Base-by-base conservation (phyloP, 2,329 filamentous ascomycete genomes). In the Fusarium secorum region DNA sequence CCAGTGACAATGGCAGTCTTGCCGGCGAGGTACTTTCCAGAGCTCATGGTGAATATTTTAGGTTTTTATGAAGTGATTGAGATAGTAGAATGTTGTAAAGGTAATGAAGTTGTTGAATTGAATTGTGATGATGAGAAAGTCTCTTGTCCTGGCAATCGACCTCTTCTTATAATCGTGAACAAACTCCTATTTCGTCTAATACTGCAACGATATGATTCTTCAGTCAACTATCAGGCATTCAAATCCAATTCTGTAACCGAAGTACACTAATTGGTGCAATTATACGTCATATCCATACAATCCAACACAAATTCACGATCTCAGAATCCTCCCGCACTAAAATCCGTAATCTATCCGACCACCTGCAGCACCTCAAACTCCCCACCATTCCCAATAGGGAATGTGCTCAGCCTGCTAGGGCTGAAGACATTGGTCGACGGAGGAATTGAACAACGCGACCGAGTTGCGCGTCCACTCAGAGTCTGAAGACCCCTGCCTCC, bases 1-100 rank as follows among this genome's bases (percentile, higher is more conserved):
- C 73, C 73, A 4, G 73, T 75, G 14, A 75, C 73, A 4, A 75
- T 72, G 57, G 75, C 75, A 26, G 62, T 66, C 63, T 76, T 77
- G 58, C 75, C 74, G 3, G 59, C 54, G 14, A 77, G 60, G 7
- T 73, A 71, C 18, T 76, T 62, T 32, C 73, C 75, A 3, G 39
- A 75, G 69, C 49, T 60, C 71, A 49, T 65, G 10, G 33, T 39
- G n/a, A n/a, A 35, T 18, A 24, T 41, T 65, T 65, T 8, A 2
- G 3, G 26, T 14, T 22, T 28, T 35, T 41, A 7, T 33, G 3
- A 18, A 13, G 11, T 26, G 36, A 15, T 24, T 54, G 22, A 28
- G 9, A 1, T 7, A 17, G 18, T n/a, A 26, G 11, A 46, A 7
- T 18, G 4, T 55, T 32, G 5, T 7, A 20, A 10, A 26, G 10